Evolutionary conservation across 2,329 filamentous ascomycete species (phyloP).

Genomic region (Xylaria digitata): DNA sequence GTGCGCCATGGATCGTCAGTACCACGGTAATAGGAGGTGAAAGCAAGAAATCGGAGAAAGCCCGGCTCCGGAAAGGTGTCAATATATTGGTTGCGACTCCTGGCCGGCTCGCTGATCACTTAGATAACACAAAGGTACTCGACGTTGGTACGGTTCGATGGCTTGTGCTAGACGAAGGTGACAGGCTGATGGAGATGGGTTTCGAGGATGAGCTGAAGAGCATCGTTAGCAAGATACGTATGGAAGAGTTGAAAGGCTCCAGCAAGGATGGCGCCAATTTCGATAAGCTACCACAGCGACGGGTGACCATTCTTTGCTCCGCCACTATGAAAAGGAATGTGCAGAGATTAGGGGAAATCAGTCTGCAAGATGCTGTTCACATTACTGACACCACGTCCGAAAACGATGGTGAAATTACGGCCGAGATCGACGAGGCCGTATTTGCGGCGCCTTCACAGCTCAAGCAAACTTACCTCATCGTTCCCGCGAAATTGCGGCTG

Average conservation of each 20-base stretch:
- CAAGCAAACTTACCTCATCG: conserved; percentile 89
- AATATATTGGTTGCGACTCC: conserved; percentile 97
- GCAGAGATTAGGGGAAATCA: conserved; percentile 92
- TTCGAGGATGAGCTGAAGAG: conserved; percentile 94
- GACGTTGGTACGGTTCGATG: conserved; percentile 91
- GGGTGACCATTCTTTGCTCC: conserved; percentile 91
- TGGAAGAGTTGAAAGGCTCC: conserved; percentile 68
- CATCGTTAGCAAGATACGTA: conserved; percentile 82
- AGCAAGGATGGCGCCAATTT: conserved; percentile 68
- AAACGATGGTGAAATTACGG: conserved; percentile 58
- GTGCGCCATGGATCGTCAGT: conserved; percentile 92
- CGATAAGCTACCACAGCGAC: conserved; percentile 76
- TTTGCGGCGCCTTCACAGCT: conserved; percentile 92
- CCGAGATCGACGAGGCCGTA: conserved; percentile 62
- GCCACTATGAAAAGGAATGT: conserved; percentile 99
- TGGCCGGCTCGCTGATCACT: conserved; percentile 88
- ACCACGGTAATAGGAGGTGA: conserved; percentile 81
- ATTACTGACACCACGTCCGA: conserved; percentile 74
- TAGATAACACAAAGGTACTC: conserved; percentile 90
- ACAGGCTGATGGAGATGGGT: conserved; percentile 97
- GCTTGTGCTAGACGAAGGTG: conserved; percentile 95
- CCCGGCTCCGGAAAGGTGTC: conserved; percentile 89
- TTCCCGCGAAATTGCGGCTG: conserved; percentile 88
- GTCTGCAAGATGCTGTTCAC: conserved; percentile 90
- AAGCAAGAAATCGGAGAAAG: conserved; percentile 85